Evolutionary conservation across 768 basidiomycete genomes (phyloP).

Genomic region (Cubamyces lactineus): DNA sequence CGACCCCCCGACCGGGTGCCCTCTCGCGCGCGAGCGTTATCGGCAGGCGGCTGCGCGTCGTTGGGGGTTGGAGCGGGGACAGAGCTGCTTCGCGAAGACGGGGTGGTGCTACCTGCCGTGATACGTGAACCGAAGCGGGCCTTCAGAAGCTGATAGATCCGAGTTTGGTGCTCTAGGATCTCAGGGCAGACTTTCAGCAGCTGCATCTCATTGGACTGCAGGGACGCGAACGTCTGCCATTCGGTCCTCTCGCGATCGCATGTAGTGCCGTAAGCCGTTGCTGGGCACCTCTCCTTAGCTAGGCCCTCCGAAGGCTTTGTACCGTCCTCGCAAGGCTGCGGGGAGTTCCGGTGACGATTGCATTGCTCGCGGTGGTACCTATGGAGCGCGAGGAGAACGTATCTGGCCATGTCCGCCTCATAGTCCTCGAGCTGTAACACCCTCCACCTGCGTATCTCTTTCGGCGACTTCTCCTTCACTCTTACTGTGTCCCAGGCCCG

Average conservation of each 20-base stretch:
- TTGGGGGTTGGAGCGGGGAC: constrained; percentile 14
- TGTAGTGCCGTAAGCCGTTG: neutral
- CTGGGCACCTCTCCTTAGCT: neutral
- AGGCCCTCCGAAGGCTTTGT: too few relatives aligned
- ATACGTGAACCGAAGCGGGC: constrained; percentile 18
- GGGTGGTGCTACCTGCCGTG: neutral
- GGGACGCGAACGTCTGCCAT: constrained; percentile 55
- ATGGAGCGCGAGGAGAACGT: constrained; percentile 33
- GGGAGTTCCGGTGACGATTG: neutral
- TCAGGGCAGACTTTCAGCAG: constrained; percentile 51
- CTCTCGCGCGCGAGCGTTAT: constrained; percentile 6
- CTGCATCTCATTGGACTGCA: constrained; percentile 61
- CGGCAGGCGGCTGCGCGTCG: neutral
- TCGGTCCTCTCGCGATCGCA: constrained; percentile 7
- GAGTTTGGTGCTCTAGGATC: constrained; percentile 54
- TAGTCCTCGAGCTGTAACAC: constrained; percentile 32
- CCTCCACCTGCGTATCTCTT: constrained; percentile 27
- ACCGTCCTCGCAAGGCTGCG: too few relatives aligned
- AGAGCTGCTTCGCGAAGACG: constrained; percentile 19
- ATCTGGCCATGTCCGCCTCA: constrained; percentile 35
- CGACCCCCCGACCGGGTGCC: neutral
- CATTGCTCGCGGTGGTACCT: constrained; percentile 26
- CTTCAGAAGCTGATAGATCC: constrained; percentile 56
- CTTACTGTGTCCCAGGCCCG: constrained; percentile 47
- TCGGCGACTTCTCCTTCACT: constrained; percentile 36